Base-by-base conservation (phyloP, 345 rosid genomes). In the Salix koriyanagi region DNA sequence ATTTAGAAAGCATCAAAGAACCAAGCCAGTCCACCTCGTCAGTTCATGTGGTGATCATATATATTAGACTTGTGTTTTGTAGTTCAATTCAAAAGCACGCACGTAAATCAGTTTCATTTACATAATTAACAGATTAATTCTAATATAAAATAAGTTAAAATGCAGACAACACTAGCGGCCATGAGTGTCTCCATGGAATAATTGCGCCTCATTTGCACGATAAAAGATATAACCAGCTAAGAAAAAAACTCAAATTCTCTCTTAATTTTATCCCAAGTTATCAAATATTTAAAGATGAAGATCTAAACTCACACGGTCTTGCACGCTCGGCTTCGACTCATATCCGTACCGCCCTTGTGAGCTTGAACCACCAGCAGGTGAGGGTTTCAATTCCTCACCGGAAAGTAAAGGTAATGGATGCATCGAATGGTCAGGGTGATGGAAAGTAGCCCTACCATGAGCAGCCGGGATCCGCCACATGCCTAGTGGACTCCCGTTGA, bases 251-350 rank as follows among this genome's bases (percentile, higher is more conserved):
- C 16, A 65, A 2, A 7, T 36, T 65, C 39, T 56, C 66, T 21
- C 28, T 64, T 76, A n/a, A 21, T 74, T 69, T 69, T 23, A 68
- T 68, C 52, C 42, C 42, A 19, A 44, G 19, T 52, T 72, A 46
- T 15, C 13, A 68, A 32, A 81, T 42, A 42, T 42, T 87, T 89
- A 95, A 84, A 95, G 94, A 84, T 87, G 97, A 82, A 95, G 98
- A 90, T 95, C 99, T 85, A 95, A 91, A 86, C 99, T 95, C 88
- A 95, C 96, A 77, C 89, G 92, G 75, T 91, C 95, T 82, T 91
- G 88, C 71, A 85, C 84, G 74, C 82, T 88, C 0, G 87, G 54
- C 80, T 91, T 89, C 11, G 84, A 71, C 41, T 85, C 91, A 62
- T 84, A 89, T 18, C 80, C 91, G 30, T 68, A 88, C 78, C 83